Conservation (phyloP, 371 early-diverging fungal species). For the Rhizopus stolonifer region DNA sequence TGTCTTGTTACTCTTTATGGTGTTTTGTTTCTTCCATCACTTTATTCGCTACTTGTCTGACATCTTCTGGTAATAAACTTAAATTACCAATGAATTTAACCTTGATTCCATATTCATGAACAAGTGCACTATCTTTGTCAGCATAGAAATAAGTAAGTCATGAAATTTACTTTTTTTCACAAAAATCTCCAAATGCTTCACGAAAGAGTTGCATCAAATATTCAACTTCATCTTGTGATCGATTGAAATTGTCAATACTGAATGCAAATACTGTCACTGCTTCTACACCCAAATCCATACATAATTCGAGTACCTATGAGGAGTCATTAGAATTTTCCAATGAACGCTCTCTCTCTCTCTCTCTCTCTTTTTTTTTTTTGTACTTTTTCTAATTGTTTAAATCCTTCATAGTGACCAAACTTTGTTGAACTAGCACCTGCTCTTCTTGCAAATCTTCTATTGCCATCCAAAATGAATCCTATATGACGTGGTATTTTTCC, state of each 20-base stretch:
- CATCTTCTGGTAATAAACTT: slow-evolving; percentile 67
- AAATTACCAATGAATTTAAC: slow-evolving; percentile 85
- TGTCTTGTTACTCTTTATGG: slow-evolving; percentile 56
- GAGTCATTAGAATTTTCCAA: not conserved
- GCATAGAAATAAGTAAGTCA: slow-evolving; percentile 1
- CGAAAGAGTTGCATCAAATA: slow-evolving; percentile 85
- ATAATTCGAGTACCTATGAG: slow-evolving; percentile 79
- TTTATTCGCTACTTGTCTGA: slow-evolving; percentile 58
- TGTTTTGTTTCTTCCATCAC: slow-evolving; percentile 69
- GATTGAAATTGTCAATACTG: slow-evolving; percentile 96
- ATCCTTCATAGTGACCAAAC: slow-evolving; percentile 86
- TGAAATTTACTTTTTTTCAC: slow-evolving; percentile 61
- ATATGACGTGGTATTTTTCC: slow-evolving; percentile 94
- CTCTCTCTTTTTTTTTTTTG: slow-evolving; percentile 1
- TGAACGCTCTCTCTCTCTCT: not conserved
- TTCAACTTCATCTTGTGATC: slow-evolving; percentile 89
- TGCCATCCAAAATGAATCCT: slow-evolving; percentile 99
- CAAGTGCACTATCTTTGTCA: slow-evolving; percentile 63
- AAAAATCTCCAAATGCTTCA: slow-evolving; percentile 74
- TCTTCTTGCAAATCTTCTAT: slow-evolving; percentile 89
- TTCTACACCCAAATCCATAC: slow-evolving; percentile 82
- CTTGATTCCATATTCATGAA: slow-evolving; percentile 71
- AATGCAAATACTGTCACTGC: slow-evolving; percentile 98
- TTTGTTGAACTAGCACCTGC: slow-evolving; percentile 43
- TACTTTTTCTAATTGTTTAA: slow-evolving; percentile 72